phyloP scores from a whole-genome alignment of 2,329 filamentous ascomycete genomes.

The Pestalotiopsis sp. region DNA sequence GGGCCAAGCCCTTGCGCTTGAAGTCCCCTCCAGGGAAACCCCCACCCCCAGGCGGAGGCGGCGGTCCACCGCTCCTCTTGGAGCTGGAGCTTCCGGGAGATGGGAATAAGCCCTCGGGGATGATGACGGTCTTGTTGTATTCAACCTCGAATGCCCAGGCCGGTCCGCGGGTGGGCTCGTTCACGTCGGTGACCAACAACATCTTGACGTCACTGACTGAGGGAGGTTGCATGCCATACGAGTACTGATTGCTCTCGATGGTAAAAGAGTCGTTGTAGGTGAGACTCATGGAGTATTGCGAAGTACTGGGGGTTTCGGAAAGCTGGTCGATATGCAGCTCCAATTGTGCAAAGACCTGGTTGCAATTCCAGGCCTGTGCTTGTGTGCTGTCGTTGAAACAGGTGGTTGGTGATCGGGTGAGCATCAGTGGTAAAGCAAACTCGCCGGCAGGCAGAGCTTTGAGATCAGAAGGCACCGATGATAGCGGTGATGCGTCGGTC shows the following conservation, averaged over 20 bases:
- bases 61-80: slow-evolving; percentile 4
- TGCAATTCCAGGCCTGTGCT: slow-evolving; percentile 66
- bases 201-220: slow-evolving; percentile 43
- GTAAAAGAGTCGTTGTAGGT: slow-evolving; percentile 39
- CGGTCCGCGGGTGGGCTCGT: slow-evolving; percentile 50
- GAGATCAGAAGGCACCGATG: slow-evolving; percentile 52
- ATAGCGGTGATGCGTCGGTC: slow-evolving; percentile 54
- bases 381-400: slow-evolving; percentile 62
- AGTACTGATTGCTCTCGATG: slow-evolving; percentile 39
- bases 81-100: background rate
- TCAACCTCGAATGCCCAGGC: slow-evolving; percentile 56
- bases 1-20: slow-evolving; percentile 41
- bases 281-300: slow-evolving; percentile 45
- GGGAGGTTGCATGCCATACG: slow-evolving; percentile 59
- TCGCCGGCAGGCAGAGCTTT: slow-evolving; percentile 56
- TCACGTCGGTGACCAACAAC: slow-evolving; percentile 54
- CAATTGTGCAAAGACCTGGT: slow-evolving; percentile 49
- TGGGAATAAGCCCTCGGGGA: slow-evolving; percentile 39
- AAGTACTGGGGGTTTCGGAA: slow-evolving; percentile 26
- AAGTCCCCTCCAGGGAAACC: slow-evolving; percentile 26
- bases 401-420: slow-evolving; percentile 50
- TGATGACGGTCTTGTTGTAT: slow-evolving; percentile 60
- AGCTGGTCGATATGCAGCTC: slow-evolving; percentile 42
- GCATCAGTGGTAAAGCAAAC: slow-evolving; percentile 57
- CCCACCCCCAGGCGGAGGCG: slow-evolving; percentile 14